Conservation (phyloP, 2,329 filamentous ascomycete genomes). For the Sphaerulina vaccinii region DNA sequence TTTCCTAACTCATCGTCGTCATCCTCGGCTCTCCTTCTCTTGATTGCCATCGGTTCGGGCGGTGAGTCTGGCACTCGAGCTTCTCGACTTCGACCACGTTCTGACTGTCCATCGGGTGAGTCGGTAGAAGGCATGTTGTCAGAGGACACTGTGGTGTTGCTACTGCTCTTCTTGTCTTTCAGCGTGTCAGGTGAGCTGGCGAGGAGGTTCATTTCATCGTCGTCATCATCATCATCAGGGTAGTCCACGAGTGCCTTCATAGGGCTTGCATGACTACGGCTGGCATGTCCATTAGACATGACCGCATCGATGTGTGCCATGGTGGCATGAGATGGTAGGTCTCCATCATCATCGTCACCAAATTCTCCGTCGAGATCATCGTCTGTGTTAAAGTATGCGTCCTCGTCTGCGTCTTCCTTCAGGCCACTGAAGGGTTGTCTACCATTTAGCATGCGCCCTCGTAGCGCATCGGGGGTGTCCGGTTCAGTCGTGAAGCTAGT, state of each 20-base stretch:
- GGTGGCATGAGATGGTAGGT: constrained; percentile 30
- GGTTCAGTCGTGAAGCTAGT: constrained; percentile 67
- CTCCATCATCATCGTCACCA: constrained; percentile 34
- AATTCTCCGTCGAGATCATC: constrained; percentile 77
- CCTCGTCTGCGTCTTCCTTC: constrained; percentile 82
- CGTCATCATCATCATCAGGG: constrained; percentile 81
- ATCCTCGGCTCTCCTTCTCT: constrained; percentile 83
- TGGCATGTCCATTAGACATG: constrained; percentile 58
- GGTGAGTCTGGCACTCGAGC: constrained; percentile 34
- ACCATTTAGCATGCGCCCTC: constrained; percentile 47
- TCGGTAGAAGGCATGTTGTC: constrained; percentile 26
- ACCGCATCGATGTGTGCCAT: constrained; percentile 13
- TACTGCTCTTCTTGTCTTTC: constrained; percentile 33
- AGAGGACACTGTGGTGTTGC: constrained; percentile 11
- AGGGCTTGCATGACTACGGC: constrained; percentile 43
- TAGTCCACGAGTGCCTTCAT: constrained; percentile 85
- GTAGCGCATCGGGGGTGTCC: constrained; percentile 47
- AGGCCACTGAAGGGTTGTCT: constrained; percentile 63
- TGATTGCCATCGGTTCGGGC: constrained; percentile 60
- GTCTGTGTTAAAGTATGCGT: constrained; percentile 89
- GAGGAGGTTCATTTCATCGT: constrained; percentile 53
- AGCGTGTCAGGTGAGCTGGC: constrained; percentile 50
- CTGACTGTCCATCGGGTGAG: constrained; percentile 20
- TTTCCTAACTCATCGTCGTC: constrained; percentile 91
- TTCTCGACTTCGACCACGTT: constrained; percentile 22